Conservation (phyloP, 495 filamentous ascomycete species). For the Penicillium arizonense region DNA sequence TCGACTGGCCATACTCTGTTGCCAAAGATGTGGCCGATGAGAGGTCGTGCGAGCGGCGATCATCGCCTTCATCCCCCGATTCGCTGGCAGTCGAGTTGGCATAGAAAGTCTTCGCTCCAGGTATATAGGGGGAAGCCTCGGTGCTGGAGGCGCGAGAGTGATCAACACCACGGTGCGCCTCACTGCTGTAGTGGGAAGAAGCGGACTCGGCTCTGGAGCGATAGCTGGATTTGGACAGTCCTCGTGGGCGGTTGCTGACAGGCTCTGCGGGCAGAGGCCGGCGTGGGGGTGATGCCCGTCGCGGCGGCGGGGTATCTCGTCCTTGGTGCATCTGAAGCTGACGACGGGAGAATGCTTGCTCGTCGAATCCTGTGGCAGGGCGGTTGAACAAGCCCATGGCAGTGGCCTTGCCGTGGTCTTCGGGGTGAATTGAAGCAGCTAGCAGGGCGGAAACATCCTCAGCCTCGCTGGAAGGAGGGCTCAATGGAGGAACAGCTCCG, state of each 20-base stretch:
- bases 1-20: conserved; percentile 31
- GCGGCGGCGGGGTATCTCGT: conserved; percentile 42
- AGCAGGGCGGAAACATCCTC: conserved; percentile 57
- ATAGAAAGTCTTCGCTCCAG: conserved; percentile 39
- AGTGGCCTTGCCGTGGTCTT: conserved; percentile 82
- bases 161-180: conserved; percentile 28
- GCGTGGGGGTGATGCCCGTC: conserved; percentile 34
- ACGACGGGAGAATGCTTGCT: conserved; percentile 79
- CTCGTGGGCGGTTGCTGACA: conserved; percentile 30
- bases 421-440: conserved; percentile 62
- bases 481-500: conserved; percentile 61
- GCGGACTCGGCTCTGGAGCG: conserved; percentile 45
- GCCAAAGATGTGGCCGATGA: conserved; percentile 26
- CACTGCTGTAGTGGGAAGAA: conserved; percentile 44
- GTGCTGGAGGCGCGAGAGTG: conserved; percentile 25
- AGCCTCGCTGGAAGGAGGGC: conserved; percentile 69
- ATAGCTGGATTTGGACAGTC: conserved; percentile 42
- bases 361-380: conserved; percentile 71
- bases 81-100: conserved; percentile 43
- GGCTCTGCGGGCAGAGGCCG: conserved; percentile 30
- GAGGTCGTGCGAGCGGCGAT: conserved; percentile 19
- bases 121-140: conserved; percentile 31
- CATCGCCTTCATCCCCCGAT: conserved; percentile 39
- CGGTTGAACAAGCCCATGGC: conserved; percentile 83
- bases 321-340: conserved; percentile 77